Evolutionary conservation across 177 flowering plant genomes (phyloP).

Genomic region (Vitis hybrid): DNA sequence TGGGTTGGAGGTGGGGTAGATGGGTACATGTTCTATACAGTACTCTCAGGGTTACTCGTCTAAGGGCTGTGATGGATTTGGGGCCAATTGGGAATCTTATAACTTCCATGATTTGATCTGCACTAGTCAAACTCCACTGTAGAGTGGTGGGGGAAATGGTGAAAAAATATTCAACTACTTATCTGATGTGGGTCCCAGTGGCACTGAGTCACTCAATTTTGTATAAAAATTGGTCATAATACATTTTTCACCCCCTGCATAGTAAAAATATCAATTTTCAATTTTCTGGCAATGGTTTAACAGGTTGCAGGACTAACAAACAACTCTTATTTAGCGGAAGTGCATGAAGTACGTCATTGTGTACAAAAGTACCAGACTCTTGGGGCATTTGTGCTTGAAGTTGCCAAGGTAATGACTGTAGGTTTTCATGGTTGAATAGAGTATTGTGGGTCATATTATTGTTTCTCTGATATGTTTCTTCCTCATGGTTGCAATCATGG

Average conservation of each 20-base stretch:
- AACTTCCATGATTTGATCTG: too few species aligned
- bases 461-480: constrained; percentile 7
- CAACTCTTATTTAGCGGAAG: constrained; percentile 64
- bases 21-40: too few species aligned
- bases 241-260: not conserved
- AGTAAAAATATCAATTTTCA: constrained; percentile 1
- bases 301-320: constrained; percentile 97
- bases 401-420: constrained; percentile 72
- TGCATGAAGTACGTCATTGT: constrained; percentile 87
- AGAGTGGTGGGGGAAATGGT: not conserved
- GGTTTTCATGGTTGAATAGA: not conserved
- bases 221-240: not conserved
- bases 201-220: not conserved
- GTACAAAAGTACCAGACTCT: constrained; percentile 61
- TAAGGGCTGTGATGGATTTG: too few species aligned
- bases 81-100: too few species aligned
- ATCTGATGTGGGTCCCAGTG: not conserved
- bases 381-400: constrained; percentile 78
- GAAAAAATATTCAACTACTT: not conserved
- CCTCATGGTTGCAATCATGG: constrained; percentile 22
- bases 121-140: too few species aligned
- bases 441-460: constrained; percentile 7
- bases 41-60: too few species aligned
- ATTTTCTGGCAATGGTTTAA: constrained; percentile 12
- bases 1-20: too few species aligned